Evolutionary conservation across 2,329 filamentous ascomycete genomes (phyloP).

Genomic region (Tolypocladium ovalisporum): DNA sequence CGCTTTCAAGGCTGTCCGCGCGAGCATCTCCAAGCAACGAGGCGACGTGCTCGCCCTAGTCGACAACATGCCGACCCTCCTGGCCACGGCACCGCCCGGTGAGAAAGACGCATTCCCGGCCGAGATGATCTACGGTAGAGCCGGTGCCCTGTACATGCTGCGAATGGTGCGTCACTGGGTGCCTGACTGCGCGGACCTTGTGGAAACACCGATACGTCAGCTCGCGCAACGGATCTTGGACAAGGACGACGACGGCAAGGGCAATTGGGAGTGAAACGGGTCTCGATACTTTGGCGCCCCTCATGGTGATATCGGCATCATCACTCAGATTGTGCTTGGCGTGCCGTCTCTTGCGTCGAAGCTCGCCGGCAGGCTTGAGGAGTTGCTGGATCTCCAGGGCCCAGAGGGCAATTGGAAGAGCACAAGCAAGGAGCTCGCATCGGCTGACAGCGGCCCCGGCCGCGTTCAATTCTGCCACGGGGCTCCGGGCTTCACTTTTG

Average conservation of each 20-base stretch:
- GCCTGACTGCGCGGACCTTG: constrained; percentile 31
- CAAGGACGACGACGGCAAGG: constrained; percentile 27
- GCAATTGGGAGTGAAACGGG: constrained; percentile 52
- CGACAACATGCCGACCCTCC: constrained; percentile 22
- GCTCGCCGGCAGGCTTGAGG: constrained; percentile 40
- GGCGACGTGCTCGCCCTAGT: constrained; percentile 27
- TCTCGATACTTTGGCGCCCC: constrained; percentile 54
- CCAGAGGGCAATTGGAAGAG: constrained; percentile 52
- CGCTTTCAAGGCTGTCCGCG: constrained; percentile 32
- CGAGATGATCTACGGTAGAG: constrained; percentile 56
- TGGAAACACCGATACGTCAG: constrained; percentile 42
- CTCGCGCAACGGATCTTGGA: constrained; percentile 50
- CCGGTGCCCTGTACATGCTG: constrained; percentile 58
- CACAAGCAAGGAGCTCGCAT: constrained; percentile 27
- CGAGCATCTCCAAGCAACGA: constrained; percentile 28
- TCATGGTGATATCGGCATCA: constrained; percentile 58
- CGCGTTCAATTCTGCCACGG: constrained; percentile 57
- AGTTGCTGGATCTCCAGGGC: constrained; percentile 48
- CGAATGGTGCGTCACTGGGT: constrained; percentile 50
- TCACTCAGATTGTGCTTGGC: constrained; percentile 56
- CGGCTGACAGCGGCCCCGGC: constrained; percentile 19
- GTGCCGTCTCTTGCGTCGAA: constrained; percentile 41
- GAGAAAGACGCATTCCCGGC: constrained; percentile 32
- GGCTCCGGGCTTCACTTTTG: constrained; percentile 50
- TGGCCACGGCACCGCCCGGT: constrained; percentile 12